Conservation (phyloP, 352 stramenopile genomes). For the Phytophthora pseudosyringae region DNA sequence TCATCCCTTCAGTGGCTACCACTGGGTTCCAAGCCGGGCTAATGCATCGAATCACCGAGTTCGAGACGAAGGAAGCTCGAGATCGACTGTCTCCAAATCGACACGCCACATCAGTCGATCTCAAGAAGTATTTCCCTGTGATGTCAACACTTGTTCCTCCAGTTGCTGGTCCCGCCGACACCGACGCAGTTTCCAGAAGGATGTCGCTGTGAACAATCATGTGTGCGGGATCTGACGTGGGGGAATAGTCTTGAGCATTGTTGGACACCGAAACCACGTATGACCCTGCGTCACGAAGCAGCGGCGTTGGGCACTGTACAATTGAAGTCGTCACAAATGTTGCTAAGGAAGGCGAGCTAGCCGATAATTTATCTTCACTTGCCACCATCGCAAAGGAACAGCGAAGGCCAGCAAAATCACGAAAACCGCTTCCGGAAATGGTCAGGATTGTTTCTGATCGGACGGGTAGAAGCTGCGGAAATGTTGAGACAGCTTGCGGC, state of each 20-base stretch:
- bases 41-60: constrained; percentile 35
- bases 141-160: constrained; percentile 43
- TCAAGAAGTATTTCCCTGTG: constrained; percentile 27
- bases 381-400: constrained; percentile 23
- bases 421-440: constrained; percentile 33
- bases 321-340: constrained; percentile 36
- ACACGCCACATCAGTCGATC: constrained; percentile 29
- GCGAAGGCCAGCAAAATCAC: constrained; percentile 21
- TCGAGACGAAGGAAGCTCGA: constrained; percentile 30
- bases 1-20: constrained; percentile 2
- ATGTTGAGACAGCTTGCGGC: constrained; percentile 1
- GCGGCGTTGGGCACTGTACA: constrained; percentile 37
- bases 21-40: constrained; percentile 40
- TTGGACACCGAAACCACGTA: constrained; percentile 42
- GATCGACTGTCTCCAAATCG: constrained; percentile 33
- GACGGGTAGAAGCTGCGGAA: constrained; percentile 29
- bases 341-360: constrained; percentile 1
- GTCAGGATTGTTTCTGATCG: constrained; percentile 23
- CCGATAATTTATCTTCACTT: background rate
- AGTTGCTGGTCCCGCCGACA: constrained; percentile 30
- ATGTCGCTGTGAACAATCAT: constrained; percentile 29
- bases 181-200: constrained; percentile 18
- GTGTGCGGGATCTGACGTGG: background rate
- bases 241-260: constrained; percentile 41
- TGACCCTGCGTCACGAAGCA: constrained; percentile 1